Evolutionary conservation across 2,329 filamentous ascomycete species (phyloP).

Genomic region (Ophiobolus disseminans): DNA sequence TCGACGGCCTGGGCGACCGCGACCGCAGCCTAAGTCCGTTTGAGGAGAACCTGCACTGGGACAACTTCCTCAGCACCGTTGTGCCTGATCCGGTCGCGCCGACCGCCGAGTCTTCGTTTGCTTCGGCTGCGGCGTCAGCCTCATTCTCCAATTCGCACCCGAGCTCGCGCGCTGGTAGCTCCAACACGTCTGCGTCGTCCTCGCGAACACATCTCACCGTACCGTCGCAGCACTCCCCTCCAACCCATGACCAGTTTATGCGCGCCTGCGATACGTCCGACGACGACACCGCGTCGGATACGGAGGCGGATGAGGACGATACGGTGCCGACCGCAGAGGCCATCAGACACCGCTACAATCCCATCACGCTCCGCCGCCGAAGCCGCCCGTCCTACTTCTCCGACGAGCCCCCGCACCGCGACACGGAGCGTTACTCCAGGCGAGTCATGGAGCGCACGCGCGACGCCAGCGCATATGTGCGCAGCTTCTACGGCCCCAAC

Average conservation of each 20-base stretch:
- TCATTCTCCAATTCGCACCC: conserved; percentile 53
- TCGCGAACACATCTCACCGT: conserved; percentile 49
- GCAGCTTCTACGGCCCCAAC: conserved; percentile 31
- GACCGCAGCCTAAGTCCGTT: conserved; percentile 79
- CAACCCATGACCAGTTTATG: conserved; percentile 53
- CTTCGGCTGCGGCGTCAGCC: conserved; percentile 66
- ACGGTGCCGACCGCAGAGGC: conserved; percentile 30
- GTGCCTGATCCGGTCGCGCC: conserved; percentile 82
- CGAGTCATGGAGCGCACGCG: conserved; percentile 34
- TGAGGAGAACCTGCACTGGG: conserved; percentile 68
- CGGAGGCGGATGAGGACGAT: conserved; percentile 57
- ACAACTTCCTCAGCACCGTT: conserved; percentile 79
- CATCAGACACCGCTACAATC: conserved; percentile 14
- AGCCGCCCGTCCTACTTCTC: conserved; percentile 29
- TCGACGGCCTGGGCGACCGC: conserved; percentile 84
- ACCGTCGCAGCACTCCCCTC: conserved; percentile 36
- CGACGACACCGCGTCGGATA: conserved; percentile 57
- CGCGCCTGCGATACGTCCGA: conserved; percentile 60
- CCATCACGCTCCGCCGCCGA: conserved; percentile 15
- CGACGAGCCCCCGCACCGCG: conserved; percentile 36
- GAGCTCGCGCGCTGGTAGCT: conserved; percentile 54
- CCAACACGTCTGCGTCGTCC: conserved; percentile 48
- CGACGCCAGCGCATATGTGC: conserved; percentile 39
- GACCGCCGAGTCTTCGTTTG: conserved; percentile 82
- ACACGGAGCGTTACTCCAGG: conserved; percentile 37